Percentiles rank a stretch among this genome's conserved stretches.
These are phyloP conservation scores for Ogataea sp. DNA, from an alignment of 805 yeast species.

Conservation along the genomic window DNA sequence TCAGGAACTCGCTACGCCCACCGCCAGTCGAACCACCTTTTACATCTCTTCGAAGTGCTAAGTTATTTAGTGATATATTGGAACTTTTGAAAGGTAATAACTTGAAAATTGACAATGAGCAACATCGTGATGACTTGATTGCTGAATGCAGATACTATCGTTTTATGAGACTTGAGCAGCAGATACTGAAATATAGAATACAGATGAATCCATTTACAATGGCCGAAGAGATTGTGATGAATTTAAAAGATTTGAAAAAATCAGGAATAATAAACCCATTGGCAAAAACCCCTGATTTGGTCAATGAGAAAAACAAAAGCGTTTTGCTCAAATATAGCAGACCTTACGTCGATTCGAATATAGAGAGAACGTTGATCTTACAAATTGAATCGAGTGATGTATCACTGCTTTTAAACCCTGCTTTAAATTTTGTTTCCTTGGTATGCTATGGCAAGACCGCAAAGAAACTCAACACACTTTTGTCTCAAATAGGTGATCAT, in stretches of 20 bases:
- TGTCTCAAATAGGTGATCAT: constrained; percentile 16
- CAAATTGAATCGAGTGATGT: constrained; percentile 30
- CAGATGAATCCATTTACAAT: constrained; percentile 41
- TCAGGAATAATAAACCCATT: constrained; percentile 20
- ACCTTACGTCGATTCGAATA: constrained; percentile 33
- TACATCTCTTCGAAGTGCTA: constrained; percentile 42
- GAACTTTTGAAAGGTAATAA: constrained; percentile 47
- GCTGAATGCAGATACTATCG: constrained; percentile 74
- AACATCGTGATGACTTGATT: constrained; percentile 48
- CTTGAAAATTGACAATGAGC: constrained; percentile 38
- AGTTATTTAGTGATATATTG: constrained; percentile 47
- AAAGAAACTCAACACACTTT: constrained; percentile 10
- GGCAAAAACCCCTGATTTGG: neutral
- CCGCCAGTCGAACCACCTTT: constrained; percentile 64
- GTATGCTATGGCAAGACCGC: constrained; percentile 18
- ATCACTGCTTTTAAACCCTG: constrained; percentile 23
- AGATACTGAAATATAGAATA: constrained; percentile 45
- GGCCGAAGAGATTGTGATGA: constrained; percentile 49
- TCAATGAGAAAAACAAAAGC: constrained; percentile 5
- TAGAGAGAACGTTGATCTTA: constrained; percentile 29
- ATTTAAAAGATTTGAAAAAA: constrained; percentile 36
- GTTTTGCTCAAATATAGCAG: constrained; percentile 30
- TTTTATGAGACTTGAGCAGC: constrained; percentile 67
- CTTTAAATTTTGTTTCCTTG: constrained; percentile 20
- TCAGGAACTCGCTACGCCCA: constrained; percentile 54